phyloP scores from a whole-genome alignment of 352 stramenopile genomes.

The Achlya hypogyna region DNA sequence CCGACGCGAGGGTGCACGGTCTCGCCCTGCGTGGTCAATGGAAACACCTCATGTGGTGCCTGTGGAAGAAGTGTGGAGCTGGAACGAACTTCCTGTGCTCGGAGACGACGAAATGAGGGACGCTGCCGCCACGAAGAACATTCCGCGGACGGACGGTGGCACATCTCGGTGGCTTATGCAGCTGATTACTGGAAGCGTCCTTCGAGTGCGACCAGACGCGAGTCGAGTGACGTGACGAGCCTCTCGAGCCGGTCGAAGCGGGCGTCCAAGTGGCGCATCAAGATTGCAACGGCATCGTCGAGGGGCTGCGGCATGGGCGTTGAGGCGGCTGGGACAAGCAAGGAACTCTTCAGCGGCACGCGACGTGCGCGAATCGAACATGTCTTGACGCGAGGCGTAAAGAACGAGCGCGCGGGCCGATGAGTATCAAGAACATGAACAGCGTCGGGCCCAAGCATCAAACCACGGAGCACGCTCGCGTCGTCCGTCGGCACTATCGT shows the following conservation, averaged over 20 bases:
- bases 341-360: neutral
- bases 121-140: no score
- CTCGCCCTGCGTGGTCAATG: no score
- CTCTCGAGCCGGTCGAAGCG: neutral
- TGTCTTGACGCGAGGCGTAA: conserved; percentile 1
- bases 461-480: neutral
- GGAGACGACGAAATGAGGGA: no score
- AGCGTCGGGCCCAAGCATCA: neutral
- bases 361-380: neutral
- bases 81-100: no score
- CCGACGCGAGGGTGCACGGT: no score
- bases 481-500: neutral
- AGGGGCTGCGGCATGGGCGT: no score
- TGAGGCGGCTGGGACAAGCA: neutral
- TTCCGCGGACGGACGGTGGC: no score
- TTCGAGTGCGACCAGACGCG: neutral
- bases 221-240: neutral
- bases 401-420: neutral
- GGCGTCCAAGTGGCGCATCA: neutral
- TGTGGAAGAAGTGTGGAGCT: no score
- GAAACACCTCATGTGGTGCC: no score
- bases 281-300: no score
- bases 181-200: neutral
- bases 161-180: no score
- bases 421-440: neutral